These are phyloP conservation scores for Zalerion maritima DNA, from an alignment of 495 filamentous ascomycete genomes.

Conservation along the genomic window DNA sequence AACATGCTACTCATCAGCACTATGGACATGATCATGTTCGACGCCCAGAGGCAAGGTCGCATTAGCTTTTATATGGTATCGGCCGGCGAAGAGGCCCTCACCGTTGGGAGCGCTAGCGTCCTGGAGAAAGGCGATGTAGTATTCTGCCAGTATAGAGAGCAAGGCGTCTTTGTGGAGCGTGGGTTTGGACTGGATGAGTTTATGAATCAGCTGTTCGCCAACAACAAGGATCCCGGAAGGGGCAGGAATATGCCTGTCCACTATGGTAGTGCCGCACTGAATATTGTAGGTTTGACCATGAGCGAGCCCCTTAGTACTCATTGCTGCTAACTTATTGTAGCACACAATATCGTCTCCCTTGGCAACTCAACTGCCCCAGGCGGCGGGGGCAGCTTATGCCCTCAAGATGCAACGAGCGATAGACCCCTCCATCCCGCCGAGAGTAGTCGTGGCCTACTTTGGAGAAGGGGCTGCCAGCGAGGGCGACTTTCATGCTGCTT, in stretches of 20 bases:
- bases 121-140: slow-evolving; percentile 72
- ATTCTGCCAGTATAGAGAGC: slow-evolving; percentile 90
- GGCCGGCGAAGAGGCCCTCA: slow-evolving; percentile 89
- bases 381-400: slow-evolving; percentile 85
- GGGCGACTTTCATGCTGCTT: slow-evolving; percentile 92
- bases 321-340: slow-evolving; percentile 21
- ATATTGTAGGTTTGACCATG: slow-evolving; percentile 44
- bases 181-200: slow-evolving; percentile 79
- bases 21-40: slow-evolving; percentile 91
- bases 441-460: slow-evolving; percentile 82
- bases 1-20: slow-evolving; percentile 63
- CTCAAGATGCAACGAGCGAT: slow-evolving; percentile 71
- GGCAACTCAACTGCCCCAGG: slow-evolving; percentile 92
- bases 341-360: slow-evolving; percentile 89
- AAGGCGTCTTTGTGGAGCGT: slow-evolving; percentile 77
- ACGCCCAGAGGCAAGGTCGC: slow-evolving; percentile 65
- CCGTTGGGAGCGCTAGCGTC: slow-evolving; percentile 72
- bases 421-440: slow-evolving; percentile 45
- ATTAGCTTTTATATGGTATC: slow-evolving; percentile 97
- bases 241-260: slow-evolving; percentile 98
- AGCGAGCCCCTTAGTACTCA: slow-evolving; percentile 1
- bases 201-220: slow-evolving; percentile 93
- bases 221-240: slow-evolving; percentile 60
- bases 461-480: slow-evolving; percentile 96
- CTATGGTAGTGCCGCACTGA: slow-evolving; percentile 70